Evolutionary conservation across 2,329 filamentous ascomycete genomes (phyloP).

Genomic region (Dactylellina leptospora): DNA sequence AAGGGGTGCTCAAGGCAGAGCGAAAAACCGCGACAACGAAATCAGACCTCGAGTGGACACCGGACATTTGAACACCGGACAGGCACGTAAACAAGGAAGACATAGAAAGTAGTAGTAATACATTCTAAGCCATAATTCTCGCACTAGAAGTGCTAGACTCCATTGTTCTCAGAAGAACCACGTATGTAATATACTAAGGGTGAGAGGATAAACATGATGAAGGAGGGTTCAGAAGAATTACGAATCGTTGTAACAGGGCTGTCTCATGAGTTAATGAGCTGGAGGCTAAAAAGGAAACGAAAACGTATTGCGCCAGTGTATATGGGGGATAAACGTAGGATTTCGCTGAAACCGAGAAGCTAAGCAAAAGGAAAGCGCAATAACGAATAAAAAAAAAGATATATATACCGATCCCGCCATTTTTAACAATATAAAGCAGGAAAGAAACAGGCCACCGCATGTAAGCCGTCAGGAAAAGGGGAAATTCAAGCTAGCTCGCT

Average conservation of each 20-base stretch:
- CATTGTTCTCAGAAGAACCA: not conserved
- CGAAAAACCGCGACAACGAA: too few relatives aligned
- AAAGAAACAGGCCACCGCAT: not conserved
- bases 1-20: too few relatives aligned
- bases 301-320: not conserved
- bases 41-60: conserved; percentile 10
- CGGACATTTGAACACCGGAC: conserved; percentile 3
- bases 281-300: not conserved
- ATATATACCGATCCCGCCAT: conserved; percentile 8
- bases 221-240: not conserved
- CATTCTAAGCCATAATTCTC: not conserved
- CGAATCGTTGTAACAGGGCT: not conserved
- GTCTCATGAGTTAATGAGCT: not conserved
- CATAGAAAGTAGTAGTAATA: not conserved
- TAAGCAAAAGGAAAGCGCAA: not conserved
- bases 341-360: not conserved
- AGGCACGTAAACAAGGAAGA: conserved; percentile 5
- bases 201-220: not conserved
- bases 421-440: not conserved
- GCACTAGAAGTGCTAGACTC: too few relatives aligned
- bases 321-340: not conserved
- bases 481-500: not conserved
- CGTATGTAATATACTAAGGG: conserved; percentile 1
- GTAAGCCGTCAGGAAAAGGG: not conserved
- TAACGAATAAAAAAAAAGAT: not conserved